Evolutionary conservation across 257 asterid species (phyloP), one percentile per base, ranked within the genome.

Genomic region (Primulina tabacum): DNA sequence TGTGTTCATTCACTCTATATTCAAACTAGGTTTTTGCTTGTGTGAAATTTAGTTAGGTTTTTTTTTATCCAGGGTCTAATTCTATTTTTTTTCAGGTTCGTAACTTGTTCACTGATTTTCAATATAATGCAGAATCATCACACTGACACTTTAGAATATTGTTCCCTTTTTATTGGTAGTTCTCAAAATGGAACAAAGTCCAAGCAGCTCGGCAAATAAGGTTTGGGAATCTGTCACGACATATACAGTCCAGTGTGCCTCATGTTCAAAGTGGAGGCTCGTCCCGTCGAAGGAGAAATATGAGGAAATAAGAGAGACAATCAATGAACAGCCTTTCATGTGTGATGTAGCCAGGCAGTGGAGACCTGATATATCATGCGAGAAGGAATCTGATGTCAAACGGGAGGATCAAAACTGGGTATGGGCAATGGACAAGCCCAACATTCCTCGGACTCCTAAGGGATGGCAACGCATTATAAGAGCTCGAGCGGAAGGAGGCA

Each of bases 231-330:
- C 85, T 1, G 85, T 78, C 3, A 64, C 69, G 61, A 63, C 30
- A 1, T 83, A 83, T 8, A 57, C 84, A 0, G 82, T 85, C 9
- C 68, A 84, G 40, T 93, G 98, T 18, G 89, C 76, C 4, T 67
- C 58, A 40, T 90, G 96, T 75, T 87, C 80, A 6, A 87, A 92
- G 78, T 92, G 95, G 97, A 82, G 97, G 80, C 82, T 88, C 60
- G 81, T 90, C 38, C 96, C 96, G 3, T 71, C 87, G 4, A 88
- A 87, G 73, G 82, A 88, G 38, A 88, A 82, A 61, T 92, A 92
- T 2, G 96, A 92, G 62, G 87, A 88, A 62, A 92, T 92, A 73
- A 64, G 97, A 68, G 93, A 84, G 38, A 76, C 32, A 29, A 83
- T 90, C 12, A 70, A 77, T 29, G 88, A 88, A 69, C 33, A 70